These are phyloP conservation scores for Kappamyces sp. DNA, from an alignment of 192 early-diverging fungal genomes.

Conservation along the genomic window DNA sequence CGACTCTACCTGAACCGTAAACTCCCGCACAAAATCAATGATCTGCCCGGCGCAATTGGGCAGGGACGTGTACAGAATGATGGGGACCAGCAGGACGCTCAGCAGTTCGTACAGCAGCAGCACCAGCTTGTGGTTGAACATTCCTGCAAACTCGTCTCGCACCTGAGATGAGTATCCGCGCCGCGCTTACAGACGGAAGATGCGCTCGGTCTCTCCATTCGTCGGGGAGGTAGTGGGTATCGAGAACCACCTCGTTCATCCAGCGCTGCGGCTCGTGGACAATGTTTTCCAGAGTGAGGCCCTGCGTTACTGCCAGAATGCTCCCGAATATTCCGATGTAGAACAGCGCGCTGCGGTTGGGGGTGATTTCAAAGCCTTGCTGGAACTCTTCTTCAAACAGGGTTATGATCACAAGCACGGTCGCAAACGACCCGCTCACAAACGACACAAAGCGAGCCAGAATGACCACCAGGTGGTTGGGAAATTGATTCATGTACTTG, in stretches of 20 bases:
- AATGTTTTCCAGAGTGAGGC: constrained; percentile 49
- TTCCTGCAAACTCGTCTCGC: constrained; percentile 64
- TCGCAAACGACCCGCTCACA: constrained; percentile 81
- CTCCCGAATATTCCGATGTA: constrained; percentile 88
- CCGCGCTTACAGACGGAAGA: constrained; percentile 60
- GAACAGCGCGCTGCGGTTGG: constrained; percentile 82
- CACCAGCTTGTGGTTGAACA: constrained; percentile 76
- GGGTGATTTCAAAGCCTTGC: constrained; percentile 86
- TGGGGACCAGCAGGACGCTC: constrained; percentile 73
- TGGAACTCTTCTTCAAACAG: constrained; percentile 82
- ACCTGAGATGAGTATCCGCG: constrained; percentile 42
- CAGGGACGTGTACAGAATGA: constrained; percentile 74
- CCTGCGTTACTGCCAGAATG: constrained; percentile 76
- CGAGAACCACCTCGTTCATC: constrained; percentile 71
- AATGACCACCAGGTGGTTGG: constrained; percentile 72
- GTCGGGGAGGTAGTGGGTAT: constrained; percentile 85
- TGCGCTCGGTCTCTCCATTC: constrained; percentile 81
- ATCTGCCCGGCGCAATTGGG: constrained; percentile 69
- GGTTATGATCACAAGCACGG: constrained; percentile 74
- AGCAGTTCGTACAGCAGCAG: constrained; percentile 79
- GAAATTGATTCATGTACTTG: constrained; percentile 85
- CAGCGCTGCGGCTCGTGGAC: constrained; percentile 76
- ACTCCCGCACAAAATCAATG: constrained; percentile 93
- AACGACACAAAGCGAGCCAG: constrained; percentile 85
- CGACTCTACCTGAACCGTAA: constrained; percentile 84